Base-by-base conservation (phyloP, 225 moss, liverwort and hornwort genomes). In the Pseudisothecium myosuroides region DNA sequence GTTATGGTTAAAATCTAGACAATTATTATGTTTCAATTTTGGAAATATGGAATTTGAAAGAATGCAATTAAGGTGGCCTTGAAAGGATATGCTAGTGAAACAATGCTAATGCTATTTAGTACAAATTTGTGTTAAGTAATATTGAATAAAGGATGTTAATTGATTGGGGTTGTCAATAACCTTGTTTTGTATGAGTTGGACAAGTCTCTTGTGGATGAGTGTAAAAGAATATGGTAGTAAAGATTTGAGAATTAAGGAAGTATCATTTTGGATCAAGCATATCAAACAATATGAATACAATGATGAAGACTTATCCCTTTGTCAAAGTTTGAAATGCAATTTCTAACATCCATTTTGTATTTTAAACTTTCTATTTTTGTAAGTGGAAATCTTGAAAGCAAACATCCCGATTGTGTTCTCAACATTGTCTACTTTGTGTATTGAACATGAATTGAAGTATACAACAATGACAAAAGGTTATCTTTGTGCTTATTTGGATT, bases 101-200 rank as follows among this genome's bases (percentile, higher is more conserved):
- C 1, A n/a, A 14, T 23, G 7, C 13, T 68, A 2, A 68, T 68
- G 68, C 11, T 39, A 7, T 68, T 12, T 68, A 68, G n/a, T 21
- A 1, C n/a, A 68, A 68, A n/a, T n/a, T 68, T 0, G 0, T 68
- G 0, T n/a, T 12, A 4, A n/a, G 12, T n/a, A 68, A 68, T 68
- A 2, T 0, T 21, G 2, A 68, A n/a, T 12, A 12, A 7, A 21
- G 12, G 12, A n/a, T n/a, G 22, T n/a, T 9, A 66, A 66, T 66
- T 5, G 19, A 66, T 36, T 66, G 66, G 36, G 3, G 19, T 36
- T 66, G 11, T 1, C 0, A 19, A 10, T 66, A 36, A 36, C 19
- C 3, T 66, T 66, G 6, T 36, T 36, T 36, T 19, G 4, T 19
- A 5, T 19, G 36, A 36, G 5, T 19, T 36, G 19, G 19, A 19